phyloP scores from a whole-genome alignment of 139 green algal species.

The Picocystis salinarum region DNA sequence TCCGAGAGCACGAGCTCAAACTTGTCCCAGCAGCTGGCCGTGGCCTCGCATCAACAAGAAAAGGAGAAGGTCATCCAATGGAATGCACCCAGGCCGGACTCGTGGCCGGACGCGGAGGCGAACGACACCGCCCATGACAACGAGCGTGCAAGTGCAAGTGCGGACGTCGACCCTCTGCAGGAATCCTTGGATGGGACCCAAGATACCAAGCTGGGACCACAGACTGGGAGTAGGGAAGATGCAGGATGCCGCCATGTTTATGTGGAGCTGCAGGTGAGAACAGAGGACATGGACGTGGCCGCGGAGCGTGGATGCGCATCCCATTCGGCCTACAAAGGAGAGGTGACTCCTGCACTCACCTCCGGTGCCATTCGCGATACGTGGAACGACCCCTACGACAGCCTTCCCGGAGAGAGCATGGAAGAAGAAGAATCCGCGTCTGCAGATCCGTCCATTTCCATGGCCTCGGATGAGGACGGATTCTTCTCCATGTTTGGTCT shows the following conservation, averaged over 20 bases:
- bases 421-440: too few species aligned
- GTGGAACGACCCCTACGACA: too few species aligned
- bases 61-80: slow-evolving; percentile 1
- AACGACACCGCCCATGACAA: not conserved
- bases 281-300: slow-evolving; percentile 49
- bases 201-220: too few species aligned
- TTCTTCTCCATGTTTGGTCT: too few species aligned
- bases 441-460: too few species aligned
- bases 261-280: slow-evolving; percentile 34
- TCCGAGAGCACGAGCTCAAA: not conserved
- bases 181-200: not conserved
- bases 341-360: too few species aligned
- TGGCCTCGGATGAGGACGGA: too few species aligned
- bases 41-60: not conserved
- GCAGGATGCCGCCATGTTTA: too few species aligned
- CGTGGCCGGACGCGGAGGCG: slow-evolving; percentile 14
- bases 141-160: not conserved
- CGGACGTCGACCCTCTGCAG: not conserved
- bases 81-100: not conserved
- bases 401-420: too few species aligned
- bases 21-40: too few species aligned
- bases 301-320: slow-evolving; percentile 59
- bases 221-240: too few species aligned
- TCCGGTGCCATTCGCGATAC: too few species aligned
- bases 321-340: slow-evolving; percentile 74